These are phyloP conservation scores for Lophium mytilinum DNA, from an alignment of 495 filamentous ascomycete genomes.

Conservation along the genomic window DNA sequence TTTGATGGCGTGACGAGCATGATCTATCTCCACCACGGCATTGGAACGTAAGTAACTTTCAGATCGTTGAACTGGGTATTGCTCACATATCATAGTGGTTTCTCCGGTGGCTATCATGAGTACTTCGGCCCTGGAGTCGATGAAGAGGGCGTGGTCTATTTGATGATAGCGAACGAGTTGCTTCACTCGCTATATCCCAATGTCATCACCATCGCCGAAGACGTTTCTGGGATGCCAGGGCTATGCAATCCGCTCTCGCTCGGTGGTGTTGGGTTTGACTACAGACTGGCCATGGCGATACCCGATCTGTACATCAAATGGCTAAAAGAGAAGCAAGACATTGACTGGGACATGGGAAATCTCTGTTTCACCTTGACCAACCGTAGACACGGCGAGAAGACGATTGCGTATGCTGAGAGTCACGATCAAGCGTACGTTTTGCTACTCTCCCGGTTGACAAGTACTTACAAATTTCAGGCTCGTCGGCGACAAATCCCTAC, in stretches of 20 bases:
- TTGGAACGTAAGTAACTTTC: slow-evolving; percentile 73
- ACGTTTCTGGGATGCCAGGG: slow-evolving; percentile 97
- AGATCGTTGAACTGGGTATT: not conserved
- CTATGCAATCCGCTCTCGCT: slow-evolving; percentile 77
- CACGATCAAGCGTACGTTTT: slow-evolving; percentile 91
- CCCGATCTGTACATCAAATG: slow-evolving; percentile 99
- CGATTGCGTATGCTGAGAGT: slow-evolving; percentile 93
- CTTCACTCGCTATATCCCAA: slow-evolving; percentile 81
- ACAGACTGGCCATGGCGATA: slow-evolving; percentile 94
- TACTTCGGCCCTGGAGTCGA: slow-evolving; percentile 93
- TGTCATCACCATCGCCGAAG: slow-evolving; percentile 85
- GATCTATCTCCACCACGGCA: slow-evolving; percentile 92
- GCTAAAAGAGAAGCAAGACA: slow-evolving; percentile 85
- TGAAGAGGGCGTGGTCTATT: slow-evolving; percentile 88
- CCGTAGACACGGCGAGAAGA: slow-evolving; percentile 92
- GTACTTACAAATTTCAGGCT: slow-evolving; percentile 52
- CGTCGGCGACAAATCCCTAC: slow-evolving; percentile 89
- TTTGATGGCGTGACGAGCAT: slow-evolving; percentile 99
- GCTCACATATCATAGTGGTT: slow-evolving; percentile 55
- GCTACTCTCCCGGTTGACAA: not conserved
- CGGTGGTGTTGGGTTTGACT: slow-evolving; percentile 93
- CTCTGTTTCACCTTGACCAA: slow-evolving; percentile 85
- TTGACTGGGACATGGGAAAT: slow-evolving; percentile 85
- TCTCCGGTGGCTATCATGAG: slow-evolving; percentile 97
- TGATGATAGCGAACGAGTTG: slow-evolving; percentile 96